Percentiles rank a stretch among this genome's conserved stretches.
phyloP scores from a whole-genome alignment of 1,139 yeast species.

The Hemisphaericaspora subhashii region DNA sequence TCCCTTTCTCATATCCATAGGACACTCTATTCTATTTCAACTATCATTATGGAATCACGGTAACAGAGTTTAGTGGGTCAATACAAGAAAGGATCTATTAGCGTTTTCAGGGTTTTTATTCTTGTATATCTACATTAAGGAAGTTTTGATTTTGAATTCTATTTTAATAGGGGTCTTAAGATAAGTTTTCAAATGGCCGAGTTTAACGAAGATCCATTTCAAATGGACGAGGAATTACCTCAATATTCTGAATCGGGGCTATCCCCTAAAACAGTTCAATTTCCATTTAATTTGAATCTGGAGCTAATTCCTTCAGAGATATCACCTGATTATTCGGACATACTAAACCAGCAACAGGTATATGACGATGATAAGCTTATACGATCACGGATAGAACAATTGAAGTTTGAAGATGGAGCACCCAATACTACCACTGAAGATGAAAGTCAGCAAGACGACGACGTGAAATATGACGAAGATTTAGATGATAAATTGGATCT shows the following conservation, averaged over 20 bases:
- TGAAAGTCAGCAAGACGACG: conserved; percentile 21
- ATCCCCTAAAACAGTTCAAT: neutral
- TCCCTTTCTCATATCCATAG: too few relatives aligned
- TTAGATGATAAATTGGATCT: conserved; percentile 42
- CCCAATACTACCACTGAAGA: conserved; percentile 26
- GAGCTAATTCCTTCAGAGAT: conserved; percentile 14
- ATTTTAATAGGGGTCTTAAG: neutral
- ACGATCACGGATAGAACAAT: conserved; percentile 35
- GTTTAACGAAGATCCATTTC: conserved; percentile 43
- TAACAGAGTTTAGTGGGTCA: too few relatives aligned
- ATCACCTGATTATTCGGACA: conserved; percentile 19
- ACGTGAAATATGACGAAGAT: conserved; percentile 40
- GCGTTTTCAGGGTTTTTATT: too few relatives aligned
- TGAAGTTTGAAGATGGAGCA: conserved; percentile 26
- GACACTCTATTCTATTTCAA: too few relatives aligned
- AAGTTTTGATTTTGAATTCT: too few relatives aligned
- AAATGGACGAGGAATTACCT: conserved; percentile 45
- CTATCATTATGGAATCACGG: too few relatives aligned
- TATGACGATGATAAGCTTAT: conserved; percentile 27
- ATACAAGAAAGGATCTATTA: too few relatives aligned
- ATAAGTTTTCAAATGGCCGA: conserved; percentile 25
- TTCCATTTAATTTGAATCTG: neutral
- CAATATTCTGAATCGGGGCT: conserved; percentile 8
- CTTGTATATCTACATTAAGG: too few relatives aligned
- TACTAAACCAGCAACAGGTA: conserved; percentile 11